Base-by-base conservation (phyloP, 192 early-diverging fungal genomes). In the Coemansia sp. region DNA sequence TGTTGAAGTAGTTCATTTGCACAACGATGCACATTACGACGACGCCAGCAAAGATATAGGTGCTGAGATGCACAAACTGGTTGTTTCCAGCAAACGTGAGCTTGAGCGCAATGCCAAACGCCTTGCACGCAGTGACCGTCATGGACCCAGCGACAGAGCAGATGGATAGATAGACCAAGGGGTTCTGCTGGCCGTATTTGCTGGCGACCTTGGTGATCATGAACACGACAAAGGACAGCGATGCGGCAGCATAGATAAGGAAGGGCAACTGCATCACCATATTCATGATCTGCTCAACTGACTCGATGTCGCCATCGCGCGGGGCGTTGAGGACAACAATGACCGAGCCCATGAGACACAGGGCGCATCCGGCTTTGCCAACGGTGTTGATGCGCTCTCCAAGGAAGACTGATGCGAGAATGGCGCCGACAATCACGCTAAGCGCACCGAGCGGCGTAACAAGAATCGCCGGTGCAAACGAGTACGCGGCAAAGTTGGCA, bases 1-100 rank as follows among this genome's bases (percentile, higher is more conserved):
- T 98, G 84, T 98, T 98, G 61, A 98, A 94, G 75, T 96, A 98
- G 75, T 98, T 98, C 87, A 96, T 92, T 82, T 98, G 96, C 30
- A 90, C 88, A n/a, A 96, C 77, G 55, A 94, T 94, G 68, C 91
- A 94, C 3, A 88, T 71, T 4, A 75, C 76, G 25, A 94, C 92
- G 25, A 92, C 84, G 30, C 89, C 72, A 19, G 85, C 88, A 75
- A 98, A 96, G 20, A 93, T 83, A 63, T 92, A 98, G 8, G 94
- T 95, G 44, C 92, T 94, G 8, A 91, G 81, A 61, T 96, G 89
- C 23, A 87, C 84, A 50, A 98, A 87, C 81, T 98, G 94, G 79
- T 94, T 98, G 65, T 89, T 84, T 48, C 94, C 93, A 7, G 91
- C 87, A 87, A 95, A 91, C 0, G 95, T 96, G 69, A 96, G 79